Percentiles rank a stretch among this genome's conserved stretches.
Conservation (phyloP, 169 alveolate species). For the Cryptosporidium sp. region DNA sequence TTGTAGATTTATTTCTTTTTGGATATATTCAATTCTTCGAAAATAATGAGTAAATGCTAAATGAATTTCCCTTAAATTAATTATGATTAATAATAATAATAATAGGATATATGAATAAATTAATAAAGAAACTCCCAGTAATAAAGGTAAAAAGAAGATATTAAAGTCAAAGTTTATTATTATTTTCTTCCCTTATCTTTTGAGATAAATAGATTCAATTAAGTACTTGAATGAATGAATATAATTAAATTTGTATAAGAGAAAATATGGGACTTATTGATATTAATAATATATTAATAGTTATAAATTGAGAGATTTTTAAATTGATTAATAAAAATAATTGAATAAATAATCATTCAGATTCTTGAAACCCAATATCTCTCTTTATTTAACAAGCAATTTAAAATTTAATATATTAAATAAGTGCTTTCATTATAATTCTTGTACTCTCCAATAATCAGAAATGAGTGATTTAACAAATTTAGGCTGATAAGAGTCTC, state of each 20-base stretch:
- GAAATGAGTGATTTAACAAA: conserved; percentile 56
- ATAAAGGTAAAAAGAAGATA: no score
- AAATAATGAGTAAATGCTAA: no score
- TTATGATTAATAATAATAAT: no score
- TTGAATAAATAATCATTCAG: background rate
- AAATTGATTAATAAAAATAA: background rate
- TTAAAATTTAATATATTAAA: background rate
- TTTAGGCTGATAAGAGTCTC: conserved; percentile 59
- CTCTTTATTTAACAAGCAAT: background rate
- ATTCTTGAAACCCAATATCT: background rate
- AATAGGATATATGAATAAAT: no score
- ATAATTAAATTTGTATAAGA: background rate
- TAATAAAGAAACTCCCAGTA: no score
- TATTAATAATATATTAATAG: no score
- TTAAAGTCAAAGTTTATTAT: background rate
- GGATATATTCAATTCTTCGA: no score
- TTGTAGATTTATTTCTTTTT: background rate
- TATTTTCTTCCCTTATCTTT: background rate
- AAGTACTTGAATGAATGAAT: no score
- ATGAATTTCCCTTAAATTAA: no score
- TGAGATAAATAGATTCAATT: background rate
- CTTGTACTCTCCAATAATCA: conserved; percentile 56
- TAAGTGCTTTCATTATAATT: conserved; percentile 1
- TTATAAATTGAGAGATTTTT: background rate
- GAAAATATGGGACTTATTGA: background rate